phyloP scores from a whole-genome alignment of 1,284 basidiomycete species.

The Gymnopus androsaceus region DNA sequence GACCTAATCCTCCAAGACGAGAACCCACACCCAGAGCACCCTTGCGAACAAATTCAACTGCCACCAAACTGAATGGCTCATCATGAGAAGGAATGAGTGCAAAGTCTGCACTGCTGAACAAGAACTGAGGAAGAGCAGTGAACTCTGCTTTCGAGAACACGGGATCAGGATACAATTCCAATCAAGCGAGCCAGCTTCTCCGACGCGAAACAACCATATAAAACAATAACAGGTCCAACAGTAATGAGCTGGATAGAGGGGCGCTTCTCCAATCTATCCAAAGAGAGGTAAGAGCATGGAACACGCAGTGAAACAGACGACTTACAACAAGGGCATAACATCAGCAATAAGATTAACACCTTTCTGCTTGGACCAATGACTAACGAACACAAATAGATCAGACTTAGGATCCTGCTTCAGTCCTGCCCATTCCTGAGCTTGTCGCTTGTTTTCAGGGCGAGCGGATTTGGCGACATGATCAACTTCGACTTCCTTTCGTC shows the following conservation, averaged over 20 bases:
- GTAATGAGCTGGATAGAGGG: slow-evolving; percentile 84
- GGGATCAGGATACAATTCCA: slow-evolving; percentile 91
- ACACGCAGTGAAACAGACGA: slow-evolving; percentile 26
- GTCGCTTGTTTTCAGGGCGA: slow-evolving; percentile 85
- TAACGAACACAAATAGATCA: slow-evolving; percentile 92
- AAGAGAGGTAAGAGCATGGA: slow-evolving; percentile 19
- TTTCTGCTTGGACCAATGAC: slow-evolving; percentile 96
- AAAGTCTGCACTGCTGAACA: slow-evolving; percentile 93
- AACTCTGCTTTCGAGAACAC: slow-evolving; percentile 94
- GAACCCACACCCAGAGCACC: slow-evolving; percentile 92
- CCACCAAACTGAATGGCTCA: slow-evolving; percentile 92
- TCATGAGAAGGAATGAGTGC: slow-evolving; percentile 93
- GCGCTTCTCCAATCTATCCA: slow-evolving; percentile 75
- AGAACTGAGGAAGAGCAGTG: slow-evolving; percentile 87
- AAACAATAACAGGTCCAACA: slow-evolving; percentile 91
- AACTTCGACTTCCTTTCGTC: slow-evolving; percentile 80
- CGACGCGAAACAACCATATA: slow-evolving; percentile 91
- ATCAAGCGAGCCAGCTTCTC: slow-evolving; percentile 89
- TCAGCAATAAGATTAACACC: slow-evolving; percentile 94
- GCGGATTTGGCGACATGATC: slow-evolving; percentile 84
- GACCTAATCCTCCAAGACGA: slow-evolving; percentile 88
- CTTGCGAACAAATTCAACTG: slow-evolving; percentile 93
- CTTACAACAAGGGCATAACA: slow-evolving; percentile 84
- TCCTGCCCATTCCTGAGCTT: slow-evolving; percentile 92
- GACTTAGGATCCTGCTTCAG: slow-evolving; percentile 88